Evolutionary conservation across 2,329 filamentous ascomycete genomes (phyloP).

Genomic region (Plectosphaerella sp.): DNA sequence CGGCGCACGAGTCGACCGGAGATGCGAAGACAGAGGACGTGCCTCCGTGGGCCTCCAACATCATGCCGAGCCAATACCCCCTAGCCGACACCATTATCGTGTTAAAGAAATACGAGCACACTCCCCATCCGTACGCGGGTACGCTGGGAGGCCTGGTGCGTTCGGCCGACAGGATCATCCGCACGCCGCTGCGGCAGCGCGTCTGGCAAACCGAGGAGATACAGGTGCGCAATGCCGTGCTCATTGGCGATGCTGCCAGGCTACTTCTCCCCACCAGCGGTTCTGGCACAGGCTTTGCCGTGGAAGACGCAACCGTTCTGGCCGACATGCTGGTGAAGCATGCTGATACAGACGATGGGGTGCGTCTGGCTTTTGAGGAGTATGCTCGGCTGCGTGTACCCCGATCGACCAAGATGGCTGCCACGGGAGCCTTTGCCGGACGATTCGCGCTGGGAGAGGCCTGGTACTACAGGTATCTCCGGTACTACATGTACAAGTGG

Average conservation of each 20-base stretch:
- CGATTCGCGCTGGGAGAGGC: constrained; percentile 10
- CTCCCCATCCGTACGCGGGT: constrained; percentile 16
- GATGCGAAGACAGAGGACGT: not conserved
- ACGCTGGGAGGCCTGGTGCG: constrained; percentile 12
- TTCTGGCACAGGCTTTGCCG: constrained; percentile 18
- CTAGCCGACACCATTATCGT: constrained; percentile 1
- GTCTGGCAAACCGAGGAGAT: constrained; percentile 18
- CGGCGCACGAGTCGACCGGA: not conserved
- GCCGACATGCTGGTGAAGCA: constrained; percentile 12
- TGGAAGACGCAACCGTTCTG: constrained; percentile 18
- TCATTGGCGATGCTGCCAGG: constrained; percentile 17
- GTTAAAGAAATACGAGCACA: constrained; percentile 1
- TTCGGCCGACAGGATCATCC: constrained; percentile 18
- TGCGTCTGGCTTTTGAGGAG: constrained; percentile 11
- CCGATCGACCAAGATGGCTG: constrained; percentile 17
- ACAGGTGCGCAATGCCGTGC: constrained; percentile 12
- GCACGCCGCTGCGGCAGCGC: constrained; percentile 15
- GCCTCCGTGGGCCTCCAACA: constrained; percentile 1
- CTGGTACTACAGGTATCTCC: constrained; percentile 12
- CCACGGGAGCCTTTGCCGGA: constrained; percentile 9
- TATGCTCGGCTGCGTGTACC: constrained; percentile 13
- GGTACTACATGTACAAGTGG: constrained; percentile 7
- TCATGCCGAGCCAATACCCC: constrained; percentile 5
- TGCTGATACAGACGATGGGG: not conserved
- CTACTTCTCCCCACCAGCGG: constrained; percentile 20